Base-by-base conservation (phyloP, 805 yeast genomes). In the Candida qinlingensis region DNA sequence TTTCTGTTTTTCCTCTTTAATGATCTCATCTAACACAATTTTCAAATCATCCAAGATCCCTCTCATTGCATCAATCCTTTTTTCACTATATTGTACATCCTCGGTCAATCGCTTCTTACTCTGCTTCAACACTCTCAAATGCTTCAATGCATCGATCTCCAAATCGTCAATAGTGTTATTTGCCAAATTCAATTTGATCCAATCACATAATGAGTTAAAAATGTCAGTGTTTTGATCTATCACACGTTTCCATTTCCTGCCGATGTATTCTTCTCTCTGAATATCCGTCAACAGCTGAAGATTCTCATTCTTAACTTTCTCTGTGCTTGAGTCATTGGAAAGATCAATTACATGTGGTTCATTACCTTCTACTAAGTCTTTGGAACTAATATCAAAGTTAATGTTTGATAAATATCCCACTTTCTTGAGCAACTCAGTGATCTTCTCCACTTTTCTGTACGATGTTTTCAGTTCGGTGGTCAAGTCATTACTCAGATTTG, bases 191-290 rank as follows among this genome's bases (percentile, higher is more conserved):
- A 33, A 27, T 29, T 40, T 47, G 25, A 51, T 41, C 54, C 52
- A 54, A 11, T 39, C 47, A 7, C 29, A 31, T 7, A 53, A 26
- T 3, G 49, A 43, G 5, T 55, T 55, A 19, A 70, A 40, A 25
- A 69, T 41, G 5, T 60, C 61, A 41, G 62, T 52, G 42, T 67
- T 64, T 49, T 61, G 62, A 4, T 54, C 54, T 6, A 70, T 45
- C 0, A 64, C 33, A 0, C 31, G 31, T 34, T 65, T 62, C 58
- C 63, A 67, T 29, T 57, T 61, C 13, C 54, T 48, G 4, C 59
- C 47, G 3, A 65, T 11, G 44, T 51, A 65, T 37, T 68, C 70
- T 47, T 69, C 66, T 44, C 68, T 57, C 35, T 71, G 70, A 6
- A 69, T 53, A 37, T 61, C 62, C 33, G 66, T 47, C 19, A 64